Conservation (phyloP, 176 grass and related monocot genomes). For the Triticum monococcum region DNA sequence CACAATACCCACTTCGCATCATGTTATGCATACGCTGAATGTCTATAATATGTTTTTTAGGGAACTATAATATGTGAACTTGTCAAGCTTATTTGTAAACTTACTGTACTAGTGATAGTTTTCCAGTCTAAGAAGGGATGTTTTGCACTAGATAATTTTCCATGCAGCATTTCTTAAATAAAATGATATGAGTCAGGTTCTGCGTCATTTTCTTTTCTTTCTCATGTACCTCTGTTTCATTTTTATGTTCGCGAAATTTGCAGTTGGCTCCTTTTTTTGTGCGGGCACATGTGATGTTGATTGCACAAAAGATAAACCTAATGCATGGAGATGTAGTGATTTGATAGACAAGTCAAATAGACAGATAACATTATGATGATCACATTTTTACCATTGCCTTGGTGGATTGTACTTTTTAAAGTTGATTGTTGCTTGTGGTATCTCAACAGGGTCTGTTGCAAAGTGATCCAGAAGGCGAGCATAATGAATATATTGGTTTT, state of each 20-base stretch:
- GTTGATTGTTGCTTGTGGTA: conserved; percentile 25
- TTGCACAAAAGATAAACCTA: background rate
- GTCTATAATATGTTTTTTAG: background rate
- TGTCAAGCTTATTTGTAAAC: background rate
- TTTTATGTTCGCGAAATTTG: background rate
- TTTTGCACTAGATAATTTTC: conserved; percentile 16
- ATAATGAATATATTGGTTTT: conserved; percentile 80
- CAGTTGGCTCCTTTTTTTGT: background rate
- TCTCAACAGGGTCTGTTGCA: conserved; percentile 74
- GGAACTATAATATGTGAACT: too few species aligned
- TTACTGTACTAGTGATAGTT: background rate
- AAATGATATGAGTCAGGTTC: background rate
- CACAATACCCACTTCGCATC: background rate
- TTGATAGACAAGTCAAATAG: background rate
- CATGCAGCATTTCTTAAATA: conserved; percentile 2
- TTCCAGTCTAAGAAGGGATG: background rate
- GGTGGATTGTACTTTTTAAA: background rate
- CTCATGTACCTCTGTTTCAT: background rate
- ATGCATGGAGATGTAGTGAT: background rate
- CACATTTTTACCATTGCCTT: conserved; percentile 8
- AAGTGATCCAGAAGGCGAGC: conserved; percentile 86
- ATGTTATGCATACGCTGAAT: background rate
- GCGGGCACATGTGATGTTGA: background rate
- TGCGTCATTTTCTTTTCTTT: background rate
- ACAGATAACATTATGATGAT: background rate